Evolutionary conservation across 305 asterid species (phyloP).

Genomic region (Fraxinus sp.): DNA sequence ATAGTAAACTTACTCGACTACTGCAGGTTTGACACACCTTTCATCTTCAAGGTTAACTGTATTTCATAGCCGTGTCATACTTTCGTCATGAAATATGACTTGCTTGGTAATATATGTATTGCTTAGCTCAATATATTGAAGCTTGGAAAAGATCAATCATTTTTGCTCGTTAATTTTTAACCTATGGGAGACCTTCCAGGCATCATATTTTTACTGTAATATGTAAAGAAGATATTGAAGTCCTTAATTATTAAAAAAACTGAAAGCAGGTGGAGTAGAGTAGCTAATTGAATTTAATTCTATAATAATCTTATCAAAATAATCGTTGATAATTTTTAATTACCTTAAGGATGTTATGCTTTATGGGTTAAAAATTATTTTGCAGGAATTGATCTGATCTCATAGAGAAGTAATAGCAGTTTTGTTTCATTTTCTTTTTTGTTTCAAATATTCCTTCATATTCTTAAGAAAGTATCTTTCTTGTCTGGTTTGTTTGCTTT

Average conservation of each 20-base stretch:
- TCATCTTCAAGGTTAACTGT: neutral
- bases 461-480: constrained; percentile 9
- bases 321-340: neutral
- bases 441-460: neutral
- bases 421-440: neutral
- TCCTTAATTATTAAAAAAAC: neutral
- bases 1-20: constrained; percentile 98
- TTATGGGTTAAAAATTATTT: neutral
- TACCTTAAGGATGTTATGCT: neutral
- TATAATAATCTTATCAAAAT: neutral
- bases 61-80: neutral
- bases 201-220: neutral
- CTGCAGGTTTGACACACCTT: constrained; percentile 65
- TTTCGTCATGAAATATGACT: neutral
- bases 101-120: neutral
- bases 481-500: neutral
- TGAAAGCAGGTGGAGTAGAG: neutral
- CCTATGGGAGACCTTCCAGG: neutral
- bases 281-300: neutral
- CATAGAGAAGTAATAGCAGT: neutral
- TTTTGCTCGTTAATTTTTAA: neutral
- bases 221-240: neutral
- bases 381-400: constrained; percentile 4
- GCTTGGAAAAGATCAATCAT: neutral
- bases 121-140: neutral